Evolutionary conservation across 2,329 filamentous ascomycete genomes (phyloP).

Genomic region (Alternaria postmessia): DNA sequence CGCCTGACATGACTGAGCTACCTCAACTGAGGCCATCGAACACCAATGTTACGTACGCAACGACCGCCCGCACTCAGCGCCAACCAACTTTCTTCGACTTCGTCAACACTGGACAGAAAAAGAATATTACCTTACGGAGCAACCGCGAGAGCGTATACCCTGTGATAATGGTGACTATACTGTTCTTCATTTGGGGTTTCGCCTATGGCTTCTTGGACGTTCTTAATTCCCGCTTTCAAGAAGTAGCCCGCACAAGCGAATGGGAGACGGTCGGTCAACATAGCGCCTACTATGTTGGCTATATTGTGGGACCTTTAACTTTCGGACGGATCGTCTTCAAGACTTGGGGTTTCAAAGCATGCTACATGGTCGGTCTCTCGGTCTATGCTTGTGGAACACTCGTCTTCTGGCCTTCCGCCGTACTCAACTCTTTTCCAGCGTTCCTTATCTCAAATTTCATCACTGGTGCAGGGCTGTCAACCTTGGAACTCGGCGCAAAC

Average conservation of each 20-base stretch:
- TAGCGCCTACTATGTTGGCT: slow-evolving; percentile 75
- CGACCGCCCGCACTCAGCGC: slow-evolving; percentile 33
- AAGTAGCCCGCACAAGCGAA: slow-evolving; percentile 67
- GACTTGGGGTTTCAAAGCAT: slow-evolving; percentile 68
- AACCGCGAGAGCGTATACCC: slow-evolving; percentile 73
- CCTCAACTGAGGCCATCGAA: slow-evolving; percentile 47
- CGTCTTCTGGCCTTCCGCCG: slow-evolving; percentile 71
- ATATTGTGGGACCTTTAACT: slow-evolving; percentile 73
- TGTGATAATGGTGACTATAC: slow-evolving; percentile 75
- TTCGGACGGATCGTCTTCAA: slow-evolving; percentile 68
- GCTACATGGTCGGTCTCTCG: slow-evolving; percentile 66
- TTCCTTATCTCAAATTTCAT: slow-evolving; percentile 71
- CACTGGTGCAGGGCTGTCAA: slow-evolving; percentile 66
- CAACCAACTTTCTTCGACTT: slow-evolving; percentile 73
- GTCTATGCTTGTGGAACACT: slow-evolving; percentile 70
- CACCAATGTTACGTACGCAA: slow-evolving; percentile 43
- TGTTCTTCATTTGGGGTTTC: slow-evolving; percentile 91
- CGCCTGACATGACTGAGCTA: slow-evolving; percentile 54
- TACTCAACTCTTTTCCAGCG: slow-evolving; percentile 67
- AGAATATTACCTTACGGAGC: slow-evolving; percentile 73
- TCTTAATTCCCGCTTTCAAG: slow-evolving; percentile 75
- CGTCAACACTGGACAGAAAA: slow-evolving; percentile 71
- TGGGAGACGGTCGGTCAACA: slow-evolving; percentile 73
- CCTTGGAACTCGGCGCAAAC: slow-evolving; percentile 68
- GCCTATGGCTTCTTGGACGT: slow-evolving; percentile 87